Evolutionary conservation across 768 basidiomycete genomes (phyloP), one percentile per base, ranked within the genome.

Genomic region (Kwoniella sp.): DNA sequence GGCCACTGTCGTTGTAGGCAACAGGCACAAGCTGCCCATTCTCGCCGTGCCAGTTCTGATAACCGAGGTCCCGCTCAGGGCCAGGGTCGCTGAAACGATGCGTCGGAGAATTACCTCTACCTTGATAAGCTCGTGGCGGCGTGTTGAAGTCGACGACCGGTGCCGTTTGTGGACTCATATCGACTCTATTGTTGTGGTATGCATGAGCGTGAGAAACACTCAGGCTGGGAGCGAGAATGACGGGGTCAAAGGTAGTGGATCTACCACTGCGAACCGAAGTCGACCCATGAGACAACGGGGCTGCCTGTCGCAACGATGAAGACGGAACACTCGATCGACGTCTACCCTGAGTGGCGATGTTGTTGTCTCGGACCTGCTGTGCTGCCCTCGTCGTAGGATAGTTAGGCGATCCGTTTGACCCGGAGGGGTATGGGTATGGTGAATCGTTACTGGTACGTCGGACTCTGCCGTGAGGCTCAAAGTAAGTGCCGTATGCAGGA

Each of bases 81-180:
- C 49, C 58, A 29, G 58, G 58, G 15, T 25, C 50, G 12, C 24
- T 40, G 48, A 60, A 60, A 27, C 58, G 46, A 27, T 49, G 29
- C 30, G 33, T 36, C 9, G 58, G 58, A n/a, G 30, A 30, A 19
- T 27, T 37, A 4, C 21, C 24, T 44, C 40, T 44, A 15, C 3
- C 40, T 22, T 30, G 48, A 6, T 50, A 3, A 3, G 37, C 21
- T 36, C 36, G 21, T 44, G 8, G 17, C 2, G 37, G 54, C 6
- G 30, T 40, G 37, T 25, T 13, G 19, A 26, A 5, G 21, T 55
- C 54, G 10, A 22, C 12, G 40, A 15, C 40, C 13, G 33, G 13
- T 6, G 33, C 13, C 33, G 13, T 33, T 33, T 13, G 33, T 6
- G 33, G 33, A 13, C 33, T 5, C 5, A 33, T 33, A 15, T 44